Conservation (phyloP, 371 early-diverging fungal species). For the Mortierella sp. region DNA sequence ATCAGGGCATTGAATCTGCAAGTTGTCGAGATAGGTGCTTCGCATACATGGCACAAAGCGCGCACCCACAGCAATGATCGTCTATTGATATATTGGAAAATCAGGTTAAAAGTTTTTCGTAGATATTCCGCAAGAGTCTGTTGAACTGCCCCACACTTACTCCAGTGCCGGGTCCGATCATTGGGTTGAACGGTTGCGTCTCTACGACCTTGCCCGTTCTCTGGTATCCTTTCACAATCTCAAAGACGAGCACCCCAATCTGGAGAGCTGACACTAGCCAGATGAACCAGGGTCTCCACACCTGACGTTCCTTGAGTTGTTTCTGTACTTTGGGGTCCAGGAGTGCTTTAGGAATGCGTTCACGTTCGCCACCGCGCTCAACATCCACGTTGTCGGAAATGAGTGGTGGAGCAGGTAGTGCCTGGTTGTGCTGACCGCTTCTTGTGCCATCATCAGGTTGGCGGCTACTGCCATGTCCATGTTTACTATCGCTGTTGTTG, state of each 20-base stretch:
- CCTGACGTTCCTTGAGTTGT: slow-evolving; percentile 32
- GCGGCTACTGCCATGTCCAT: background rate
- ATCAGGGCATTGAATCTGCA: slow-evolving; percentile 44
- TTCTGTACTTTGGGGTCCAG: slow-evolving; percentile 49
- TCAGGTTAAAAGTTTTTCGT: no score
- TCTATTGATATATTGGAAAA: slow-evolving; percentile 36
- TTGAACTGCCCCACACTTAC: no score
- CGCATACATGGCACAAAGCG: slow-evolving; percentile 73
- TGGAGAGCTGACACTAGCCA: slow-evolving; percentile 63
- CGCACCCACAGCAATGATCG: slow-evolving; percentile 66
- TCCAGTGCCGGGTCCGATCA: slow-evolving; percentile 70
- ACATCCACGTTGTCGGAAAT: background rate
- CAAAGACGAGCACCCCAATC: slow-evolving; percentile 64
- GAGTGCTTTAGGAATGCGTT: slow-evolving; percentile 32
- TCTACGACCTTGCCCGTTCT: slow-evolving; percentile 63
- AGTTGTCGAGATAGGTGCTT: slow-evolving; percentile 47
- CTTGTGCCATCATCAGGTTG: background rate
- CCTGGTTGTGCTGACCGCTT: slow-evolving; percentile 7
- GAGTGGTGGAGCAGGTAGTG: slow-evolving; percentile 1
- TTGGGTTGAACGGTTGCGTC: slow-evolving; percentile 66
- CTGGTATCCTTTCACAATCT: slow-evolving; percentile 63
- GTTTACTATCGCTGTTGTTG: slow-evolving; percentile 9
- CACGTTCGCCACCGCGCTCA: no score
- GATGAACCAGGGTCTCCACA: slow-evolving; percentile 62
- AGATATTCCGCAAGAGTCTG: no score